Conservation (phyloP, 2,329 filamentous ascomycete genomes). For the Paecilomyces dactylethromorphus region DNA sequence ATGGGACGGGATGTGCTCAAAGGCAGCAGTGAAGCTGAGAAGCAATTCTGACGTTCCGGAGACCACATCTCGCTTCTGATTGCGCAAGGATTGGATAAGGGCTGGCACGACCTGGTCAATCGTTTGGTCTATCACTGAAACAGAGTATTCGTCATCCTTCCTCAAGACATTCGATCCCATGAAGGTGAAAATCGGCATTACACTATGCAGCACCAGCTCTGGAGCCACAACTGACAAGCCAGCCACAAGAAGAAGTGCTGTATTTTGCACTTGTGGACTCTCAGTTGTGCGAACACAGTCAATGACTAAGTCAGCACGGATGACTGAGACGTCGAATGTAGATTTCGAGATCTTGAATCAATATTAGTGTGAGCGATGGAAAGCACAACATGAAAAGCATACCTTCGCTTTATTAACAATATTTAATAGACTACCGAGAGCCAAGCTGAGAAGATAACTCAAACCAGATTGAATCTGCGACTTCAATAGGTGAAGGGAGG, state of each 20-base stretch:
- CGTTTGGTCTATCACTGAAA: slow-evolving; percentile 89
- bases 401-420: slow-evolving; percentile 73
- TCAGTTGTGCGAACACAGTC: slow-evolving; percentile 89
- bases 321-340: slow-evolving; percentile 68
- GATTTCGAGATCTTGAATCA: slow-evolving; percentile 16
- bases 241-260: slow-evolving; percentile 80
- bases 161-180: slow-evolving; percentile 88
- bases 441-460: slow-evolving; percentile 80
- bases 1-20: slow-evolving; percentile 89
- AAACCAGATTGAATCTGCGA: slow-evolving; percentile 76
- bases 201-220: slow-evolving; percentile 86
- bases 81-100: slow-evolving; percentile 75
- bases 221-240: slow-evolving; percentile 81
- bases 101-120: slow-evolving; percentile 92
- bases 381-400: slow-evolving; percentile 1
- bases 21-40: slow-evolving; percentile 93
- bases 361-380: slow-evolving; percentile 6
- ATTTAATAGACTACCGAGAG: slow-evolving; percentile 71
- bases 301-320: slow-evolving; percentile 84
- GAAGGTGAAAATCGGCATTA: slow-evolving; percentile 99
- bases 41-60: slow-evolving; percentile 81
- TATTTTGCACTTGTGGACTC: slow-evolving; percentile 89
- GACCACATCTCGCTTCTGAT: slow-evolving; percentile 68
- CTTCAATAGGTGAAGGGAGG: slow-evolving; percentile 79
- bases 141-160: slow-evolving; percentile 94